Evolutionary conservation across 148 eudicot species (phyloP).

Genomic region (Persicaria tinctoria): DNA sequence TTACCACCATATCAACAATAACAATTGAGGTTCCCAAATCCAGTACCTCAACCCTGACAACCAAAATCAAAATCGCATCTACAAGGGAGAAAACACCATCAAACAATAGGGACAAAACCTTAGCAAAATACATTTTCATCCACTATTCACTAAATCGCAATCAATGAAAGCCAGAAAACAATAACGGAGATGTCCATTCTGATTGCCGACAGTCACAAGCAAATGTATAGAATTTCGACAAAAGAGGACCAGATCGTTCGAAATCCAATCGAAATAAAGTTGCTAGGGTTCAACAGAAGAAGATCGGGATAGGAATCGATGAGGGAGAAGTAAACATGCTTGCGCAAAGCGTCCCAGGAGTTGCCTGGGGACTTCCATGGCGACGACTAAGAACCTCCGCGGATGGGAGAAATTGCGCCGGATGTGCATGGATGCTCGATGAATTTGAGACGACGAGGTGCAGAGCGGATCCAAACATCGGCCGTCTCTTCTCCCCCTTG

Average conservation of each 20-base stretch:
- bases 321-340: constrained; percentile 38
- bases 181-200: background rate
- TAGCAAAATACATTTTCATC: background rate
- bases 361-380: constrained; percentile 52
- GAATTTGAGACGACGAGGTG: background rate
- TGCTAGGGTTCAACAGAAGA: background rate
- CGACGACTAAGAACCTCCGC: background rate
- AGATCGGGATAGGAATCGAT: background rate
- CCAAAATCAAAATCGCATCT: background rate
- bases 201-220: background rate
- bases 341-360: constrained; percentile 81
- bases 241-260: background rate
- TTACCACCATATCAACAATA: background rate
- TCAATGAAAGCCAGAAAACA: background rate
- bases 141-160: background rate
- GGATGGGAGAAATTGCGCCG: background rate
- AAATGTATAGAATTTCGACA: background rate
- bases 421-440: background rate
- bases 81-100: background rate
- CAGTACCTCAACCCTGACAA: background rate
- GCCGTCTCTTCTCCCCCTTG: constrained; percentile 5
- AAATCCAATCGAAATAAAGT: background rate
- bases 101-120: too few species aligned
- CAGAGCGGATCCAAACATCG: background rate
- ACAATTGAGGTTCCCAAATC: background rate